Conservation (phyloP, 225 moss, liverwort and hornwort species). For the Lunularia cruciata region DNA sequence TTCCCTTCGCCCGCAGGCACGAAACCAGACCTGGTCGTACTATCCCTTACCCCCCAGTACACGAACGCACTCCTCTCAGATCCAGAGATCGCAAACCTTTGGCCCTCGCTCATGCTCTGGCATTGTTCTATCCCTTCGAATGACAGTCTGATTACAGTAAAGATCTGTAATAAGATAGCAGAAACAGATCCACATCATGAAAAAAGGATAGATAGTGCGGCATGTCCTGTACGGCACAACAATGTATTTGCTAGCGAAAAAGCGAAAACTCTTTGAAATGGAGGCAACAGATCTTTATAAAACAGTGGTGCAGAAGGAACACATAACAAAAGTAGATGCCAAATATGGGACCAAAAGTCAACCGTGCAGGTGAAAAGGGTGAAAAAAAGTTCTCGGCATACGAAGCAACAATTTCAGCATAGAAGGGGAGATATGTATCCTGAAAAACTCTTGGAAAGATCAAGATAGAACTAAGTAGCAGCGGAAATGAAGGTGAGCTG, state of each 20-base stretch:
- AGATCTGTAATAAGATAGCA: conserved; percentile 25
- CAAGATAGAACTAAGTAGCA: not conserved
- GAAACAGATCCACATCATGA: conserved; percentile 27
- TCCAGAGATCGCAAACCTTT: conserved; percentile 19
- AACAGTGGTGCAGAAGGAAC: not conserved
- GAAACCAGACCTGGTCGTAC: conserved; percentile 12
- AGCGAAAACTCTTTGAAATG: no score
- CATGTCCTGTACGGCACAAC: not conserved
- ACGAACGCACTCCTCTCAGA: conserved; percentile 18
- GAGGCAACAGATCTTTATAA: no score
- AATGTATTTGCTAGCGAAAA: not conserved
- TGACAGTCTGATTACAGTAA: conserved; percentile 7
- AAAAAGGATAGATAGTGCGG: not conserved
- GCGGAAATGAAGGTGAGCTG: not conserved
- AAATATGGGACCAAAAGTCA: not conserved
- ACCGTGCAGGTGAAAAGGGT: not conserved
- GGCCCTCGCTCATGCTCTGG: conserved; percentile 23
- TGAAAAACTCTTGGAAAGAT: not conserved
- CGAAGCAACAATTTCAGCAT: not conserved
- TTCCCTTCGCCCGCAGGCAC: conserved; percentile 12
- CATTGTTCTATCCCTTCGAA: conserved; percentile 26
- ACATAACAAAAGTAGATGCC: not conserved
- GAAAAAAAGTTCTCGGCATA: not conserved
- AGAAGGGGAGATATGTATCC: not conserved
- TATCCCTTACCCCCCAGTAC: conserved; percentile 11